phyloP scores from a whole-genome alignment of 352 stramenopile genomes.

The Phytophthora melonis region DNA sequence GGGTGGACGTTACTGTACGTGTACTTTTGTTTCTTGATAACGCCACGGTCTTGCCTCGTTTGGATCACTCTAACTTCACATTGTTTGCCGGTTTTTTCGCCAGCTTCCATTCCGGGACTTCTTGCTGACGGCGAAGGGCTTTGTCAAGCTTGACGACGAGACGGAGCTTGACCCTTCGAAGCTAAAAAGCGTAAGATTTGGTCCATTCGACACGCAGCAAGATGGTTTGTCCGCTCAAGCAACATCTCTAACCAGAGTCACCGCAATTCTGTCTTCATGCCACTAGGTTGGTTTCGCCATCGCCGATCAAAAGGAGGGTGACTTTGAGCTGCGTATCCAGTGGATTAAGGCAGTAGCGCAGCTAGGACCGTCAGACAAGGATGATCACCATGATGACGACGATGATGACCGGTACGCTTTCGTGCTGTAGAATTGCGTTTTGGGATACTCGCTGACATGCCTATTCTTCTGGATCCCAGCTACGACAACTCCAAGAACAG shows the following conservation, averaged over 20 bases:
- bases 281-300: constrained; percentile 84
- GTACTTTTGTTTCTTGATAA: constrained; percentile 2
- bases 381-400: constrained; percentile 41
- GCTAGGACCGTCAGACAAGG: constrained; percentile 53
- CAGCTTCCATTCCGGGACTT: constrained; percentile 84
- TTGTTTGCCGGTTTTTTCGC: too few species aligned
- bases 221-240: background rate
- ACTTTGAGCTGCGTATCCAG: constrained; percentile 85
- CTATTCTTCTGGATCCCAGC: constrained; percentile 21
- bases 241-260: background rate
- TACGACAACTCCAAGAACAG: constrained; percentile 45
- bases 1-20: constrained; percentile 83
- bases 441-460: background rate
- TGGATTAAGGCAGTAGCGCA: constrained; percentile 89
- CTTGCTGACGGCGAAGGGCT: constrained; percentile 85
- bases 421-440: background rate
- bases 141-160: constrained; percentile 83
- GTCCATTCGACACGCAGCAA: background rate
- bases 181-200: constrained; percentile 70
- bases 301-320: constrained; percentile 86
- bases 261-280: background rate
- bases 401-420: constrained; percentile 40
- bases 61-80: too few species aligned
- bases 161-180: constrained; percentile 79
- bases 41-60: too few species aligned